Base-by-base conservation (phyloP, 2,329 filamentous ascomycete species). In the Cordyceps militaris region DNA sequence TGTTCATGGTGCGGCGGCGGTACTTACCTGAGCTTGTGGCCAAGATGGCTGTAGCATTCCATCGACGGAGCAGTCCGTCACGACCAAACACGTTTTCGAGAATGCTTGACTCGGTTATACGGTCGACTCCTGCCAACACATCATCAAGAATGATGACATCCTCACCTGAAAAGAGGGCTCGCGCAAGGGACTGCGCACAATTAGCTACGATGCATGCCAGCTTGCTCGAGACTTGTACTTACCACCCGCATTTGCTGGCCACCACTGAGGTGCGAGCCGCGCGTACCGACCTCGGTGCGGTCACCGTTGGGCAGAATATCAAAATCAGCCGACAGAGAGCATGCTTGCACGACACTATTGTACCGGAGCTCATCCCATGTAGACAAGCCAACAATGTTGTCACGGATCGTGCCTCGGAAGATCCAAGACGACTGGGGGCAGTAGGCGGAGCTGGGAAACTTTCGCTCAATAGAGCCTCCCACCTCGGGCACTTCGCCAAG, bases 51-150 rank as follows among this genome's bases (percentile, higher is more conserved):
- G 69, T 68, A 1, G 61, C 51, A 3, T 61, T 58, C n/a, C 62
- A 56, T 10, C 56, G 60, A 42, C 59, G 61, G 9, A 71, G 58
- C 10, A 75, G 53, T 0, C 73, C 71, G n/a, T 63, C 63, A 4
- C 28, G 26, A 1, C 69, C 66, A 51, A 76, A 73, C 0, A 75
- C 68, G 2, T 64, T 63, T 0, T 66, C 61, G 34, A 74, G 71
- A 1, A 76, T 70, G 10, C 67, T 66, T 24, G 70, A 63, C 48
- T 74, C 71, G 0, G 74, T 76, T 8, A 70, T 63, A 6, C 67
- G 63, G 53, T 74, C 72, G 3, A 74, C 65, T 3, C 70, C 70
- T 1, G 67, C 70, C 16, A 72, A 62, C 6, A 69, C 65, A 34
- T 72, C 70, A 30, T 72, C 70, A 1, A 72, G 59, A 7, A 72